These are phyloP conservation scores for Penicillium frequentans DNA, from an alignment of 2,329 filamentous ascomycete species.

Conservation along the genomic window DNA sequence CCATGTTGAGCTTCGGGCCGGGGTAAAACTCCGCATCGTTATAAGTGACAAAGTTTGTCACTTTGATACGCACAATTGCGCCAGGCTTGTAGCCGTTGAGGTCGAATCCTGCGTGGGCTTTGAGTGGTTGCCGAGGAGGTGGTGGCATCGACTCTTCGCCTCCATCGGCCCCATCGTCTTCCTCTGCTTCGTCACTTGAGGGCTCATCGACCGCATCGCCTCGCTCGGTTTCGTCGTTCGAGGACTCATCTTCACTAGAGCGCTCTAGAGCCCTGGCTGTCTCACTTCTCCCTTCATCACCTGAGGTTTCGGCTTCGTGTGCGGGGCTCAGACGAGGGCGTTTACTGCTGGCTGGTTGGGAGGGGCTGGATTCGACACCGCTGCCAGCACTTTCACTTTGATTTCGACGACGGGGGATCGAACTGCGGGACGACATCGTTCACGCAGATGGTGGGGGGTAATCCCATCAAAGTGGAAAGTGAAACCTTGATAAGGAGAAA, in stretches of 20 bases:
- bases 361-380: constrained; percentile 23
- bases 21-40: constrained; percentile 86
- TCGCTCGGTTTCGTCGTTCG: not conserved
- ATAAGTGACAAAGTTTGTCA: constrained; percentile 93
- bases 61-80: constrained; percentile 81
- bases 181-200: not conserved
- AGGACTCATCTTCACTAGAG: not conserved
- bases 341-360: constrained; percentile 32
- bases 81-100: constrained; percentile 57
- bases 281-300: not conserved
- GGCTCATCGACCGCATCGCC: not conserved
- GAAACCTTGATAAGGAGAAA: constrained; percentile 7
- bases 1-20: constrained; percentile 94
- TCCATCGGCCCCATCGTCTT: not conserved
- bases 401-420: constrained; percentile 30
- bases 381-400: constrained; percentile 13
- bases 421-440: constrained; percentile 29
- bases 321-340: constrained; percentile 30
- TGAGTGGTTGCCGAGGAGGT: not conserved
- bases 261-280: not conserved
- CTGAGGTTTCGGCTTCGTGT: constrained; percentile 14
- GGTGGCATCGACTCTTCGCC: constrained; percentile 3
- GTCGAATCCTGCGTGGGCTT: constrained; percentile 5
- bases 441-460: not conserved
- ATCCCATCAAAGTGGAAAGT: not conserved